Evolutionary conservation across 345 rosid genomes (phyloP).

Genomic region (Brassica carinata): DNA sequence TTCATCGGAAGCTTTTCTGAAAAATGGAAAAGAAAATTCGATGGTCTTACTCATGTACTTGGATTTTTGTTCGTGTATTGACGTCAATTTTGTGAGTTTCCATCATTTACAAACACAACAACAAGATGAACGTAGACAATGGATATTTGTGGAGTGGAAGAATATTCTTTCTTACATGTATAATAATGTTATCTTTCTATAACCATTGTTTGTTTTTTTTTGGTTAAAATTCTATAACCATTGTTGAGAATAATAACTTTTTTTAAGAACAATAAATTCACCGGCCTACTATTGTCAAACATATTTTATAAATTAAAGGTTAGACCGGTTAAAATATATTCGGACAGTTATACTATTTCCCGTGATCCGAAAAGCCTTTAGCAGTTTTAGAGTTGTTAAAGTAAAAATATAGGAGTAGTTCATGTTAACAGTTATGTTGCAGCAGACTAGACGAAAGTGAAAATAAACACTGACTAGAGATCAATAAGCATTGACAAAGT

Average conservation of each 20-base stretch:
- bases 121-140: not conserved
- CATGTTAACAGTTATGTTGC: not conserved
- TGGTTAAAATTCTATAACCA: too few relatives aligned
- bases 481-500: not conserved
- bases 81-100: not conserved
- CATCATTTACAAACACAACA: not conserved
- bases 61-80: not conserved
- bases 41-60: not conserved
- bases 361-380: not conserved
- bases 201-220: too few relatives aligned
- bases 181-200: too few relatives aligned
- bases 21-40: not conserved
- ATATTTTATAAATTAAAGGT: too few relatives aligned
- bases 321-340: not conserved
- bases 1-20: not conserved
- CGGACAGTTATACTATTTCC: not conserved
- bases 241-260: not conserved
- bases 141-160: not conserved
- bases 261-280: not conserved
- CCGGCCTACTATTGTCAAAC: not conserved
- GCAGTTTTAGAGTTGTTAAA: not conserved
- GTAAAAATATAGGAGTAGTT: not conserved
- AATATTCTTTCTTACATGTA: too few relatives aligned
- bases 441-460: not conserved
- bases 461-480: not conserved